Base-by-base conservation (phyloP, 2,329 filamentous ascomycete species). In the Trichophyton equinum region DNA sequence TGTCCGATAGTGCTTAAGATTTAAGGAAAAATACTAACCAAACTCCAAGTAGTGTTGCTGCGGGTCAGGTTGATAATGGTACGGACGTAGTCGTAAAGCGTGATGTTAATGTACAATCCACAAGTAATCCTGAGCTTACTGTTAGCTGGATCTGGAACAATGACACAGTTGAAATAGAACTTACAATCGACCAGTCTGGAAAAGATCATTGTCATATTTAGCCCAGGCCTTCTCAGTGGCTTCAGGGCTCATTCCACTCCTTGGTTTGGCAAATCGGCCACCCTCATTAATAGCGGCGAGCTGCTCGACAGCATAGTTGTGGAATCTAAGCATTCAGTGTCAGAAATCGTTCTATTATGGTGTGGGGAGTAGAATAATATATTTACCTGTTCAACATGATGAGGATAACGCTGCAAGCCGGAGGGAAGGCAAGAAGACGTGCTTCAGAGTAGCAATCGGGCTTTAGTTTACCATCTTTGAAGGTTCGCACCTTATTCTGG, bases 301-400 rank as follows among this genome's bases (percentile, higher is more conserved):
- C 40, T 68, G 67, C 22, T 72, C 70, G 1, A 71, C 74, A 27
- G 71, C 70, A 57, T 73, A 75, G 61, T 76, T 75, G 62, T 76
- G 73, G 61, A 72, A 75, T 20, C 64, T 65, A 38, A 4, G 13
- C 20, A 4, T 27, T 9, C n/a, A 4, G 27, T 22, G 64, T 89
- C n/a, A 57, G 38, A 30, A 53, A 33, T 15, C 2, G 15, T 22
- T 18, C 15, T 38, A 20, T 38, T 7, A 30, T 30, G 27, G 18
- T 11, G 53, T 22, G 91, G 80, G 0, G 83, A 86, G 0, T 13
- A 11, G 9, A 13, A 1, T 3, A 8, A 36, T 3, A 74, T 91
- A 87, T 78, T 78, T 60, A 78, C 38, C 74, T 66, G 57, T 70
- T 74, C 59, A 72, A 73, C 66, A 73, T 71, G 18, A 76, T 59